Evolutionary conservation across 2,329 filamentous ascomycete species (phyloP).

Genomic region (Coleophoma crateriformis): DNA sequence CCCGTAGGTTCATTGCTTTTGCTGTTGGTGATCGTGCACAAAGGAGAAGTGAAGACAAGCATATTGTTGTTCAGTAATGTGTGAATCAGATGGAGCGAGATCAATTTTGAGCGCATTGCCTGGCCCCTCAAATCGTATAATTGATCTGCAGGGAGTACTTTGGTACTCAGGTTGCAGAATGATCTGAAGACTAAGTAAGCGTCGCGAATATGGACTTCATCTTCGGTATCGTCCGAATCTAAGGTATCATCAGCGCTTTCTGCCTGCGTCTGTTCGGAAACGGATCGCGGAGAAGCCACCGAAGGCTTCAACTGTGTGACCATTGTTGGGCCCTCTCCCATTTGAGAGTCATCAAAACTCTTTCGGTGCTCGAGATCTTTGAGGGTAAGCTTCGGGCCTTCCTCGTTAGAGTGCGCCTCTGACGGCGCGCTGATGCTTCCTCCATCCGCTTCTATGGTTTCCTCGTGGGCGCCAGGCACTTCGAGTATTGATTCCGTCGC

Average conservation of each 20-base stretch:
- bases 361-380: constrained; percentile 64
- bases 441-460: constrained; percentile 13
- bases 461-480: constrained; percentile 13
- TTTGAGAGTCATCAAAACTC: constrained; percentile 59
- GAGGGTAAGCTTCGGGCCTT: constrained; percentile 52
- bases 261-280: constrained; percentile 47
- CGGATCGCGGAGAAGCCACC: constrained; percentile 35
- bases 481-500: constrained; percentile 21
- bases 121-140: constrained; percentile 89
- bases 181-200: constrained; percentile 96
- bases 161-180: constrained; percentile 96
- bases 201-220: constrained; percentile 95
- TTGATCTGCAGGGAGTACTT: constrained; percentile 82
- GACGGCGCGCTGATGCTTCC: constrained; percentile 10
- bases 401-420: constrained; percentile 25
- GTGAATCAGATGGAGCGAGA: constrained; percentile 93
- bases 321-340: constrained; percentile 63
- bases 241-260: constrained; percentile 51
- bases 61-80: constrained; percentile 94
- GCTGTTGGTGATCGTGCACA: constrained; percentile 88
- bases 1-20: constrained; percentile 82
- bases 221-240: constrained; percentile 65
- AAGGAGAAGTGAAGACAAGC: constrained; percentile 80
- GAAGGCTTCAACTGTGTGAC: constrained; percentile 53
- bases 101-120: constrained; percentile 93